Evolutionary conservation across 2,329 filamentous ascomycete genomes (phyloP), one percentile per base, ranked within the genome.

Genomic region (Fusarium veterinarium): DNA sequence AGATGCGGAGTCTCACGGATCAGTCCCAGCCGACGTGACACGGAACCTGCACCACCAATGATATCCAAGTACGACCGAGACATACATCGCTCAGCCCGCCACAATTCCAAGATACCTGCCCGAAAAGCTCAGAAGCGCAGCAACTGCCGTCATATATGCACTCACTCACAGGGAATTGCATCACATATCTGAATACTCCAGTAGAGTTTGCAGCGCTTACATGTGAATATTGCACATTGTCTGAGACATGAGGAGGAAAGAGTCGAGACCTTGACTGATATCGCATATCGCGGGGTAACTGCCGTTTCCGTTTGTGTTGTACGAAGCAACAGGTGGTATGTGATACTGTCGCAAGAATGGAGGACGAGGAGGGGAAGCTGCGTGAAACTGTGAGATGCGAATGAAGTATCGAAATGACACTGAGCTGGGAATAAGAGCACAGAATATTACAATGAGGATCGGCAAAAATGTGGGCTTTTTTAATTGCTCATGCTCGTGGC

Each of bases 351-450:
- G 23, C 33, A 16, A 17, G 23, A 28, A 52, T 38, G n/a, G 30
- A 23, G 23, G 33, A 38, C n/a, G 19, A 13, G 33, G 23, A 53
- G 19, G 33, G 48, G 48, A 2, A 35, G 13, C 4, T 52, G 0
- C 0, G 5, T 23, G 8, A 19, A 16, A 19, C 16, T 9, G 42
- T 28, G 23, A 16, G 23, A 52, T 3, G n/a, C 3, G n/a, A 25
- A 9, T 6, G 30, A 20, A 3, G n/a, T 2, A 4, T 23, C 14
- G n/a, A 6, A 14, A 19, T 17, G 2, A 23, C 13, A 12, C 10
- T 1, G 13, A 16, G 6, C 8, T 23, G 30, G 9, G 6, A 30
- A 16, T 0, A 0, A 12, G 12, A 3, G 8, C 3, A 9, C 49
- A 35, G 11, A 7, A 19, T 3, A 17, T 20, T 52, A 17, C 5